These are phyloP conservation scores for Vaccinium myrtillus DNA, from an alignment of 148 eudicot genomes.

Conservation along the genomic window DNA sequence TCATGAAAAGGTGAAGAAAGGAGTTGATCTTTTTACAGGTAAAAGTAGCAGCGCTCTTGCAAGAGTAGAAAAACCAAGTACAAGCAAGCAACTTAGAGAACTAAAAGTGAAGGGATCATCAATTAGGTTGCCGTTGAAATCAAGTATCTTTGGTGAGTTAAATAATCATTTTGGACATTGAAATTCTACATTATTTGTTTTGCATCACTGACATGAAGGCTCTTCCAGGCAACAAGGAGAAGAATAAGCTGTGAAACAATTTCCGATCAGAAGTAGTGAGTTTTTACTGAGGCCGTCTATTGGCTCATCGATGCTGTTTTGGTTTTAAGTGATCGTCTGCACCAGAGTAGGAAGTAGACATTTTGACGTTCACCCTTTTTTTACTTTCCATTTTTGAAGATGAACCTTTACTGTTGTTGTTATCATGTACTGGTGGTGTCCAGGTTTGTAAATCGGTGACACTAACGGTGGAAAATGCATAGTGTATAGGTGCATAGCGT, in stretches of 20 bases:
- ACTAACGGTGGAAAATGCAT: neutral
- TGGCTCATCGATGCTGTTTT: neutral
- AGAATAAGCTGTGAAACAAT: conserved; percentile 40
- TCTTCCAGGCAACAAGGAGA: conserved; percentile 75
- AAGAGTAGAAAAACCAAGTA: conserved; percentile 45
- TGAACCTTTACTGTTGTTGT: neutral
- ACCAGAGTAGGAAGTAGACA: neutral
- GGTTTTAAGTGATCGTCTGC: neutral
- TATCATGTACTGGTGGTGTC: neutral
- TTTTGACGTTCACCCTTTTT: neutral
- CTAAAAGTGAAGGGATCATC: conserved; percentile 68
- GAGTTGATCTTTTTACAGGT: conserved; percentile 32
- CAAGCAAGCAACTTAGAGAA: conserved; percentile 56
- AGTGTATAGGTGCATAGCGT: neutral
- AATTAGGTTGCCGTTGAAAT: conserved; percentile 61
- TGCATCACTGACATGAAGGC: conserved; percentile 11
- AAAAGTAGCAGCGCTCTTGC: conserved; percentile 37
- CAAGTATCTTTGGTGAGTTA: conserved; percentile 74
- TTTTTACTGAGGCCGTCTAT: neutral
- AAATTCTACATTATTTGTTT: neutral
- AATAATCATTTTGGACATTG: neutral
- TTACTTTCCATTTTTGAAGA: neutral
- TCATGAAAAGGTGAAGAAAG: conserved; percentile 87
- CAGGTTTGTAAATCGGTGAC: neutral
- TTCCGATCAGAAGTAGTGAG: neutral